Evolutionary conservation across 805 yeast species (phyloP), one percentile per base, ranked within the genome.

Genomic region (Cyberlindnera misumaiensis): DNA sequence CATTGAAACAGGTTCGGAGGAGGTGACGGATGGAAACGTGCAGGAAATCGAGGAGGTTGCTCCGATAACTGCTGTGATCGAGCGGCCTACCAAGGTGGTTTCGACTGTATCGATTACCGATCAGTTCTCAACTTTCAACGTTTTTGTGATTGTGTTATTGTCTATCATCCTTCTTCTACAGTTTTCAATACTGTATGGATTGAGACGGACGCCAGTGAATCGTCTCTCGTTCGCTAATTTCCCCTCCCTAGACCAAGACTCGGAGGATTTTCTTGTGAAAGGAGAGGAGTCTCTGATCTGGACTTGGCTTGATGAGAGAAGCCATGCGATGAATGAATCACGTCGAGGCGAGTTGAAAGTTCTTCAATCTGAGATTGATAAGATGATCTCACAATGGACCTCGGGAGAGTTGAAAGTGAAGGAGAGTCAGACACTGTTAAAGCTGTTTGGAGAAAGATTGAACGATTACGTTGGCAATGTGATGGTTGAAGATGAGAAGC

Each of bases 251-350:
- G 46, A 44, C 28, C 14, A 15, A 22, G 11, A 36, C 2, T 39
- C 47, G 2, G 44, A 38, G 6, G 44, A 44, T 5, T 18, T 36
- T 1, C 15, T 53, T 12, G 49, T 44, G 29, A 43, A 41, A 25
- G 57, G 53, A 4, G 45, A 53, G 20, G 56, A 55, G 20, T 43
- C 44, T 1, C n/a, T 52, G 4, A 17, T 55, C 4, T 55, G 59
- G 59, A 44, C 40, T 31, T 55, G 59, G 59, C 48, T 55, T 15
- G 58, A 55, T 17, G 56, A 65, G 20, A 35, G 58, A 17, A 47
- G 51, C 4, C 47, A 46, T 27, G n/a, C 16, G 12, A 12, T 27
- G 16, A 44, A 41, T 16, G 10, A 26, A 13, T 24, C 47, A 6
- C 36, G 35, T 4, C 30, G 32, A 2, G 40, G 35, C 15, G 40